Percentiles rank a stretch among this genome's conserved stretches.
Evolutionary conservation across 108 stramenopile species (phyloP).

Genomic region (Bacterosira constricta): DNA sequence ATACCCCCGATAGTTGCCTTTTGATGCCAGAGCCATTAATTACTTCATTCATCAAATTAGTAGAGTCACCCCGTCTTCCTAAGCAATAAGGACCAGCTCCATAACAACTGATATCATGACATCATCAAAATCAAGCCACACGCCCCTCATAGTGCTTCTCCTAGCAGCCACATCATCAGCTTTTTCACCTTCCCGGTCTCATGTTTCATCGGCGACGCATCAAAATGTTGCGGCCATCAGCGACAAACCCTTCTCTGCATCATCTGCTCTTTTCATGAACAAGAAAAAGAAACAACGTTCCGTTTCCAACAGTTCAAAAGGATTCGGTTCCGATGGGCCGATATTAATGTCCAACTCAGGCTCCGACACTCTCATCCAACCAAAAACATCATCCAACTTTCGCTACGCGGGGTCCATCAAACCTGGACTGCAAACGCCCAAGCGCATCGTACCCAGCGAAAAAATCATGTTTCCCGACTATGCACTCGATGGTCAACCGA

Average conservation of each 20-base stretch:
- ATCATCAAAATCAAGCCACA: no score
- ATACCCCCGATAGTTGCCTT: no score
- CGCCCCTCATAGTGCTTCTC: no score
- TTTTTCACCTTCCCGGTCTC: background rate
- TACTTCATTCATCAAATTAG: no score
- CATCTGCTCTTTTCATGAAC: constrained; percentile 22
- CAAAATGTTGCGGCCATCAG: background rate
- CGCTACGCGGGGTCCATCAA: constrained; percentile 76
- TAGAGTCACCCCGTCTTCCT: no score
- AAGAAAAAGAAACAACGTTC: constrained; percentile 23
- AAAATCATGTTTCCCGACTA: constrained; percentile 80
- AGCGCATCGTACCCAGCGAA: constrained; percentile 54
- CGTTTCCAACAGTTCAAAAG: constrained; percentile 6
- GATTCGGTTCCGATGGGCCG: constrained; percentile 4
- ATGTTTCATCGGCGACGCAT: background rate
- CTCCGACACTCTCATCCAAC: constrained; percentile 8
- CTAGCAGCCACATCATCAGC: background rate
- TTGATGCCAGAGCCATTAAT: no score
- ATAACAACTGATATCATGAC: no score
- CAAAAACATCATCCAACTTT: constrained; percentile 47
- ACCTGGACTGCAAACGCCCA: constrained; percentile 72
- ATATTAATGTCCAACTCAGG: background rate
- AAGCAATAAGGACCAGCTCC: no score
- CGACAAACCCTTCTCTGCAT: background rate
- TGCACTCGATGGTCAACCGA: constrained; percentile 74